A percentile compares a stretch with the other conserved stretches of the same genome.
Conservation (phyloP, 805 yeast genomes). For the Yarrowia sp. region DNA sequence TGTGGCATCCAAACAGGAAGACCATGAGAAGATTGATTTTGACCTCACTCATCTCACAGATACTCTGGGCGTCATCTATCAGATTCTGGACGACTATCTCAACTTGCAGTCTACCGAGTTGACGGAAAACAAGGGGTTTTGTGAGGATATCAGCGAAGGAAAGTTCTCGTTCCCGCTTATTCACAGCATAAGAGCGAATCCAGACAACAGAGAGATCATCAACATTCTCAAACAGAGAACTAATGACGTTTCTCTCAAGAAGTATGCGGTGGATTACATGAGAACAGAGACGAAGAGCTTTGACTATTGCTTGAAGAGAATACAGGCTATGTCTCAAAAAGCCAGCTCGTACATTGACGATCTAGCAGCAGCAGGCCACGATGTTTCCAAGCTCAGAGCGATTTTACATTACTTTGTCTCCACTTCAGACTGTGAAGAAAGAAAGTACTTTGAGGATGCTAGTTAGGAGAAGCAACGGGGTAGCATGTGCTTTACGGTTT, state of each 20-base stretch:
- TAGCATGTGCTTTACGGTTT: too few species aligned
- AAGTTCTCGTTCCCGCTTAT: slow-evolving; percentile 86
- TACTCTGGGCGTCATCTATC: slow-evolving; percentile 81
- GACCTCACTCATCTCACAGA: slow-evolving; percentile 69
- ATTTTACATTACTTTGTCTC: slow-evolving; percentile 42
- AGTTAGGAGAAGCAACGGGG: background rate
- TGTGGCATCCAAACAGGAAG: slow-evolving; percentile 41
- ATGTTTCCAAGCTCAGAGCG: slow-evolving; percentile 39
- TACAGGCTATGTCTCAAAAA: slow-evolving; percentile 46
- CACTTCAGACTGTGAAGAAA: slow-evolving; percentile 21
- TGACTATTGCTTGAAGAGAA: slow-evolving; percentile 51
- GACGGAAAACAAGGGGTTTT: slow-evolving; percentile 71
- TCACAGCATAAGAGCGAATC: slow-evolving; percentile 59
- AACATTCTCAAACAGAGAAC: slow-evolving; percentile 63
- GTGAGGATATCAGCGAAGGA: slow-evolving; percentile 90
- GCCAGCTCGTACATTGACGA: slow-evolving; percentile 45
- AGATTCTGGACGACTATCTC: slow-evolving; percentile 82
- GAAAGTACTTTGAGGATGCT: slow-evolving; percentile 18
- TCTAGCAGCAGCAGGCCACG: slow-evolving; percentile 36
- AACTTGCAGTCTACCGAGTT: slow-evolving; percentile 65
- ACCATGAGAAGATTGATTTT: slow-evolving; percentile 34
- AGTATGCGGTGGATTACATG: slow-evolving; percentile 59
- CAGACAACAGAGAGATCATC: slow-evolving; percentile 53
- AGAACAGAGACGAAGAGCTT: slow-evolving; percentile 53
- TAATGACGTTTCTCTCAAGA: slow-evolving; percentile 57